Evolutionary conservation across 331 rosid genomes (phyloP), one percentile per base, ranked within the genome.

Genomic region (Dryas integrifolia): DNA sequence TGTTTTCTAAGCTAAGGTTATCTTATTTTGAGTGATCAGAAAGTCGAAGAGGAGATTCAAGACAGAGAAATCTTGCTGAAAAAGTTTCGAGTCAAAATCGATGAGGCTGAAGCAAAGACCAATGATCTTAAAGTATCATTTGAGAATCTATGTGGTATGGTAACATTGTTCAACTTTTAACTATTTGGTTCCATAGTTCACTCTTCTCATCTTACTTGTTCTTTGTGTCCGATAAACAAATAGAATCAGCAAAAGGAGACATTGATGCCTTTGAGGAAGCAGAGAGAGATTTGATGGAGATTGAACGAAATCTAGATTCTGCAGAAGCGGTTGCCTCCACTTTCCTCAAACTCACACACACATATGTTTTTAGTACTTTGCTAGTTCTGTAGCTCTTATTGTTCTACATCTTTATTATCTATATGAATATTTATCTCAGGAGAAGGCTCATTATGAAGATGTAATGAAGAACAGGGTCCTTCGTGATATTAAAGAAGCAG

Each of bases 91-190:
- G 75, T 7, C 52, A 86, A 80, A 77, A 76, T 65, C 78, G 62
- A 39, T 52, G 88, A 88, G 73, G 96, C 97, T 60, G 86, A 80
- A 46, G 79, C 77, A 26, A 82, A 84, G 66, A 86, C 86, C 35
- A 75, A 73, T 45, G 79, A 82, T 65, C 90, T 89, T 46, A 89
- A 81, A 86, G 80, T 24, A 63, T 72, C 88, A 76, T 88, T 87
- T 84, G 88, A 86, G 61, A 77, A 81, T 79, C 89, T 94, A 9
- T 78, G 89, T 77, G 90, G 98, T 94, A 82, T 79, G 85, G 50
- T 72, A 38, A 60, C 47, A n/a, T 69, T 15, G 73, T 67, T 67
- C 80, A 30, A 52, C 40, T 74, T 63, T 65, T 73, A 52, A 66
- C 45, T 65, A 18, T 58, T 52, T 43, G 67, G 67, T 76, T 78